phyloP scores from a whole-genome alignment of 2,329 filamentous ascomycete species.

The Chaetomiaceae sp. region DNA sequence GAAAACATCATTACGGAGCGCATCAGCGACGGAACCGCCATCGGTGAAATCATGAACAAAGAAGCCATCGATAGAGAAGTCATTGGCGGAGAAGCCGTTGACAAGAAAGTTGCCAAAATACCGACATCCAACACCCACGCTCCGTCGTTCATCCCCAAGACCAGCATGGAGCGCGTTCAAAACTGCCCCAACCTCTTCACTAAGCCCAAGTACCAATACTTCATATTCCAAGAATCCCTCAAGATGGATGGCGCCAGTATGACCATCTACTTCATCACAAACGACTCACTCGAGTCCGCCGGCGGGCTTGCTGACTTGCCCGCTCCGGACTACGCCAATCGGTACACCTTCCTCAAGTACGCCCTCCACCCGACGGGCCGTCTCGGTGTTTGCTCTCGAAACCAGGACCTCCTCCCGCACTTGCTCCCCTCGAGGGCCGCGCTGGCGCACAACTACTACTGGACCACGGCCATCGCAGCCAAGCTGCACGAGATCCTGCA shows the following conservation, averaged over 20 bases:
- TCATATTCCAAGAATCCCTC: constrained; percentile 34
- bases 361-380: constrained; percentile 27
- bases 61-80: too few species aligned
- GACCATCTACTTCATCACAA: constrained; percentile 35
- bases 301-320: constrained; percentile 18
- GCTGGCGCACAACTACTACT: constrained; percentile 20
- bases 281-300: constrained; percentile 25
- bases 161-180: constrained; percentile 27
- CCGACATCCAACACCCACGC: constrained; percentile 6
- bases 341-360: not conserved
- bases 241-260: constrained; percentile 40
- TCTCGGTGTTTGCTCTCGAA: constrained; percentile 33
- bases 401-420: constrained; percentile 24
- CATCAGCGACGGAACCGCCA: not conserved
- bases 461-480: constrained; percentile 25
- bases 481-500: constrained; percentile 26
- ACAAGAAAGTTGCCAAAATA: not conserved
- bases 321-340: not conserved
- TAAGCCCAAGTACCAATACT: constrained; percentile 25
- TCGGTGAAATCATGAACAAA: too few species aligned
- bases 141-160: constrained; percentile 26
- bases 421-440: not conserved
- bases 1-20: not conserved
- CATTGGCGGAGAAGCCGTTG: too few species aligned
- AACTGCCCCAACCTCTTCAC: constrained; percentile 31